Percentiles rank a stretch among this genome's conserved stretches.
Conservation (phyloP, 768 basidiomycete species). For the Kwoniella mangroviensis region DNA sequence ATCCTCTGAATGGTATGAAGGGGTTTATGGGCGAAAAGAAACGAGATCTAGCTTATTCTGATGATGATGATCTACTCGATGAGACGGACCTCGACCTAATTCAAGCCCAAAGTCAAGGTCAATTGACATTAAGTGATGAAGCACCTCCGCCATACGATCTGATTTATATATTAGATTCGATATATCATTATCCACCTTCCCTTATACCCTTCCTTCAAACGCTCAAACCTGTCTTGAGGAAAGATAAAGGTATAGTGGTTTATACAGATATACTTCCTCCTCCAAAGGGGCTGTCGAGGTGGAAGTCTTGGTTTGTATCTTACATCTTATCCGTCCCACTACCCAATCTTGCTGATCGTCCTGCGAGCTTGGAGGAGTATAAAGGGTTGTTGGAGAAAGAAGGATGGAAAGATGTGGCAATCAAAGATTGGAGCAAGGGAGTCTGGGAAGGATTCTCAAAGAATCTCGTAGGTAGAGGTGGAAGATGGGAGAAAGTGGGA, state of each 20-base stretch:
- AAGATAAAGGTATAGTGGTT: conserved; percentile 29
- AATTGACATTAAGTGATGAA: background rate
- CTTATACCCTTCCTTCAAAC: conserved; percentile 33
- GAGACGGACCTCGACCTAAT: background rate
- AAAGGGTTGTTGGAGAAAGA: conserved; percentile 21
- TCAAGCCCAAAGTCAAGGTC: too few species aligned
- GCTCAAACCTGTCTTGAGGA: conserved; percentile 15
- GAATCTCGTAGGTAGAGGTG: conserved; percentile 28
- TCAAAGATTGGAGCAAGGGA: conserved; percentile 45
- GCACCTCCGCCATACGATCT: conserved; percentile 43
- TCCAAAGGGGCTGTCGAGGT: conserved; percentile 6
- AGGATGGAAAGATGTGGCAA: conserved; percentile 33
- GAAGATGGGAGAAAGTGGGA: conserved; percentile 31
- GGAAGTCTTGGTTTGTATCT: conserved; percentile 34
- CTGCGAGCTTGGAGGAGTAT: conserved; percentile 28
- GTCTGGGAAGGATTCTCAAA: conserved; percentile 40
- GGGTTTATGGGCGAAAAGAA: conserved; percentile 37
- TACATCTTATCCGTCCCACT: conserved; percentile 35
- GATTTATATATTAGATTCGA: conserved; percentile 50
- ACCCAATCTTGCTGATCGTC: conserved; percentile 30
- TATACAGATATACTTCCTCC: conserved; percentile 52
- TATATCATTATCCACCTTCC: conserved; percentile 50
- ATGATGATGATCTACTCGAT: conserved; percentile 23
- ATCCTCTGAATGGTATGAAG: conserved; percentile 50
- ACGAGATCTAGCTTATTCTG: conserved; percentile 2